Evolutionary conservation across 495 filamentous ascomycete genomes (phyloP).

Genomic region (Neurospora terricola): DNA sequence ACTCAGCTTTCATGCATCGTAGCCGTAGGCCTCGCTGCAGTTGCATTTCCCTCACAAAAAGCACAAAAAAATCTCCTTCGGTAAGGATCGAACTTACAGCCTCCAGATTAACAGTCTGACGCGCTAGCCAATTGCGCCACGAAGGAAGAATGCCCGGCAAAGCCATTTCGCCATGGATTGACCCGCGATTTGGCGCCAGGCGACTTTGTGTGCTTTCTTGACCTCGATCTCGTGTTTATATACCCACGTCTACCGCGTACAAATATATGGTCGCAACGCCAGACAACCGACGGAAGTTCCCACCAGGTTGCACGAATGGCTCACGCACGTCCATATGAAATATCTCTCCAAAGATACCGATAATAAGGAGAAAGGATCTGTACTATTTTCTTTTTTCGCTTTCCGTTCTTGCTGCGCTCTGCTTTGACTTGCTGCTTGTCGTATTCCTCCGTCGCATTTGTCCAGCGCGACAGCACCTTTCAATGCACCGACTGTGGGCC

Average conservation of each 20-base stretch:
- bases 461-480: not conserved
- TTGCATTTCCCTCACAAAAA: not conserved
- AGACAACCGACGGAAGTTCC: too few species aligned
- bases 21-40: too few species aligned
- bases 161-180: not conserved
- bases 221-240: not conserved
- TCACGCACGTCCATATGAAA: too few species aligned
- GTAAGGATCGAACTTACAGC: constrained; percentile 1
- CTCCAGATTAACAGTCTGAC: not conserved
- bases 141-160: not conserved
- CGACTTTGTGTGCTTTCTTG: not conserved
- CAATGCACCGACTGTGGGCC: not conserved
- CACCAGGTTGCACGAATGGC: too few species aligned
- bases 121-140: constrained; percentile 6
- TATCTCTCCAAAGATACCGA: too few species aligned
- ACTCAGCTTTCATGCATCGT: too few species aligned
- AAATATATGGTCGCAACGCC: too few species aligned
- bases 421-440: too few species aligned
- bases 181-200: not conserved
- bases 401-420: too few species aligned
- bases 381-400: not conserved
- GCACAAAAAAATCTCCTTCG: not conserved
- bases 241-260: too few species aligned
- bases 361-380: not conserved
- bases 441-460: too few species aligned